These are phyloP conservation scores for Cryptosporidium muris DNA, from an alignment of 169 alveolate genomes.

Conservation along the genomic window DNA sequence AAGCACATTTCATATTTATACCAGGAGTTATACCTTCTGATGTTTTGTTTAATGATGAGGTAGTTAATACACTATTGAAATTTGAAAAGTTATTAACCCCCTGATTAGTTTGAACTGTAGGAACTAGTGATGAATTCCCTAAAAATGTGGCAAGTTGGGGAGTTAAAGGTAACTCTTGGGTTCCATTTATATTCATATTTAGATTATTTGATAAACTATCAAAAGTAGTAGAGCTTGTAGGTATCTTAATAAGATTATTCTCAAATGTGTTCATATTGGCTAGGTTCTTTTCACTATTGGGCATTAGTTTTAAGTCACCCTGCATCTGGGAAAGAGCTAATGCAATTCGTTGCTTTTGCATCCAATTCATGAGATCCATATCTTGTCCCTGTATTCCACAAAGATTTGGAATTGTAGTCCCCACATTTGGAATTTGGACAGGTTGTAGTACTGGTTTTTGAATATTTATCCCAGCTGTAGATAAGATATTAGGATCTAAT, in stretches of 20 bases:
- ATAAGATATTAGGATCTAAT: constrained; percentile 48
- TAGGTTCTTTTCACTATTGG: neutral
- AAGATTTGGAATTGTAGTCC: constrained; percentile 44
- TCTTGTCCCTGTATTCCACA: constrained; percentile 71
- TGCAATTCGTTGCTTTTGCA: constrained; percentile 57
- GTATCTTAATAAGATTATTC: neutral
- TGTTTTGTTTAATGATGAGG: constrained; percentile 1
- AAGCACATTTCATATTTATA: neutral
- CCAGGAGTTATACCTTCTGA: constrained; percentile 14
- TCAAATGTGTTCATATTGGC: neutral
- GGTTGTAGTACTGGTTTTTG: constrained; percentile 64
- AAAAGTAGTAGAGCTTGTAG: too few relatives aligned
- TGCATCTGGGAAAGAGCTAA: constrained; percentile 63
- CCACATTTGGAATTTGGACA: constrained; percentile 58
- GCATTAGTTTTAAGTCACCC: neutral
- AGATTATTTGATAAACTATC: too few relatives aligned
- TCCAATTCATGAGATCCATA: constrained; percentile 51
- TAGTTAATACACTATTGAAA: neutral
- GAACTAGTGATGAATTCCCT: constrained; percentile 60
- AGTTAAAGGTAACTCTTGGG: constrained; percentile 6
- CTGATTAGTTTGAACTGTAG: constrained; percentile 6
- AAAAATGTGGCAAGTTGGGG: constrained; percentile 64
- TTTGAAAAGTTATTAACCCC: neutral
- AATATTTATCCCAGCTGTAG: constrained; percentile 47
- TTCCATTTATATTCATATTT: too few relatives aligned